These are phyloP conservation scores for Pseudopithomyces maydicus DNA, from an alignment of 2,329 filamentous ascomycete genomes.

Conservation along the genomic window DNA sequence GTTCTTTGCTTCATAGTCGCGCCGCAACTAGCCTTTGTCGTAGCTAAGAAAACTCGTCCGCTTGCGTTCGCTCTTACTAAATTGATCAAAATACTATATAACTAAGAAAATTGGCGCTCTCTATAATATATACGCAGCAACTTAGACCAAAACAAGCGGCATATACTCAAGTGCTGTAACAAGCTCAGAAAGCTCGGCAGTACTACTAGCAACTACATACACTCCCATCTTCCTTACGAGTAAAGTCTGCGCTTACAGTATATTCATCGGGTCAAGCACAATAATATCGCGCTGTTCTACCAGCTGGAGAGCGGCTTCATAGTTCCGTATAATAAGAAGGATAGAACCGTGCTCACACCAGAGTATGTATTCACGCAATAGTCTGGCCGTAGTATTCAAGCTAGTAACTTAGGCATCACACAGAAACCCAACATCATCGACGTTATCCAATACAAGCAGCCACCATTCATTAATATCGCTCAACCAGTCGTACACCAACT, in stretches of 20 bases:
- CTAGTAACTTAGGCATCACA: not conserved
- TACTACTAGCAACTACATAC: slow-evolving; percentile 14
- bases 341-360: slow-evolving; percentile 4
- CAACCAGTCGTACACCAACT: no score
- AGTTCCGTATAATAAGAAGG: slow-evolving; percentile 6
- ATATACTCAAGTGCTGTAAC: slow-evolving; percentile 34
- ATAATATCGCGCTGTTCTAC: slow-evolving; percentile 17
- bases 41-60: no score
- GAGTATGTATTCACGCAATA: slow-evolving; percentile 1
- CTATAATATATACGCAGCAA: slow-evolving; percentile 40
- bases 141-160: no score
- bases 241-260: slow-evolving; percentile 24
- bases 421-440: slow-evolving; percentile 13
- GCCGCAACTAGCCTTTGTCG: no score
- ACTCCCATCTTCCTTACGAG: slow-evolving; percentile 25
- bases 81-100: slow-evolving; percentile 9
- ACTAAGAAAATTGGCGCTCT: slow-evolving; percentile 6
- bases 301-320: slow-evolving; percentile 1
- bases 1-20: no score
- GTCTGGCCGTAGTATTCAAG: not conserved
- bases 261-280: slow-evolving; percentile 22
- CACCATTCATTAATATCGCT: no score
- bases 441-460: no score
- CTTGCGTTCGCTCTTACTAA: slow-evolving; percentile 7
- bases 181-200: slow-evolving; percentile 20